A percentile compares a stretch with the other conserved stretches of the same genome.
Conservation (phyloP, 495 filamentous ascomycete species). For the Xylaria scruposa region DNA sequence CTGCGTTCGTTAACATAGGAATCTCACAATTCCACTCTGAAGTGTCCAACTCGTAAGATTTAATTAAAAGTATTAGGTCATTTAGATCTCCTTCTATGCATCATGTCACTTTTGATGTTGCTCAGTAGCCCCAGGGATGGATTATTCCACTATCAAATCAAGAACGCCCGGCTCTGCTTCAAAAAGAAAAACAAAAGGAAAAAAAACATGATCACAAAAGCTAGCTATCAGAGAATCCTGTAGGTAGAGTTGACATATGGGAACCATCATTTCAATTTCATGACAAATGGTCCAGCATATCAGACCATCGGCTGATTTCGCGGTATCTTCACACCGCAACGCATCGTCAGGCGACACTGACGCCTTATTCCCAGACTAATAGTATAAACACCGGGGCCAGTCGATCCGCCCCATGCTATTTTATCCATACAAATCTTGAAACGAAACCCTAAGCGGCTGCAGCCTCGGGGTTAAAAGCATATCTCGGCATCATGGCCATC, state of each 20-base stretch:
- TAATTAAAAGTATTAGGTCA: not conserved
- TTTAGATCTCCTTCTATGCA: not conserved
- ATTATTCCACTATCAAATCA: not conserved
- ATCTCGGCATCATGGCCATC: slow-evolving; percentile 79
- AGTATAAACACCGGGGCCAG: not conserved
- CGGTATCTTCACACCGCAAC: not conserved
- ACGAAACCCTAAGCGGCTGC: slow-evolving; percentile 25
- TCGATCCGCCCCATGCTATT: not conserved
- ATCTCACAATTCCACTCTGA: not conserved
- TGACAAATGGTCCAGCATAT: not conserved
- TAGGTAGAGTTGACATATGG: too few species aligned
- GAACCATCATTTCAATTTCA: not conserved
- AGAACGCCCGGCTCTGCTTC: not conserved
- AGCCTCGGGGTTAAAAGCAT: slow-evolving; percentile 68
- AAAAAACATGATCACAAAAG: not conserved
- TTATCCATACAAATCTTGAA: not conserved
- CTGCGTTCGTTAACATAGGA: not conserved
- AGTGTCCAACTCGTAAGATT: not conserved
- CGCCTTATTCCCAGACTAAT: not conserved
- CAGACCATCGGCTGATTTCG: not conserved
- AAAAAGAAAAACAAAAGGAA: too few species aligned
- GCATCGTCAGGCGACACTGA: not conserved
- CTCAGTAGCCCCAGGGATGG: not conserved
- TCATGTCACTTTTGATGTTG: not conserved
- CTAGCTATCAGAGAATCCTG: too few species aligned